Evolutionary conservation across 352 stramenopile genomes (phyloP).

Genomic region (Pythium angustatum): DNA sequence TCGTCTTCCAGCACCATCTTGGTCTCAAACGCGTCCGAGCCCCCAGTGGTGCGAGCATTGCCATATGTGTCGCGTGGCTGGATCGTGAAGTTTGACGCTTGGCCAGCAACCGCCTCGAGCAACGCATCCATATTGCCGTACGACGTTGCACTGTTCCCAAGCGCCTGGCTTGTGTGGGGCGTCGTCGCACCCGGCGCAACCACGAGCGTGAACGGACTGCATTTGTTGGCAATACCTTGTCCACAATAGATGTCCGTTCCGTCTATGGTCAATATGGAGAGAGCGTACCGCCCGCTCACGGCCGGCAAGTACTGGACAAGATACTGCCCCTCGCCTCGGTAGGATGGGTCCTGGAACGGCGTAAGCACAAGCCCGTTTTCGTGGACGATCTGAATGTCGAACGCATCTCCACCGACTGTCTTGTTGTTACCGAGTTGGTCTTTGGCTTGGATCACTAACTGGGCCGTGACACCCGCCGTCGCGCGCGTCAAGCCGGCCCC

Average conservation of each 20-base stretch:
- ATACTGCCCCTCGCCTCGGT: constrained; percentile 92
- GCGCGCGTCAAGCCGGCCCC: constrained; percentile 73
- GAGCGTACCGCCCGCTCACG: constrained; percentile 84
- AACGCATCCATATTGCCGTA: constrained; percentile 85
- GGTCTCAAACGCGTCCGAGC: constrained; percentile 79
- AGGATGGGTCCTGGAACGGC: constrained; percentile 73
- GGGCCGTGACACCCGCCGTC: constrained; percentile 80
- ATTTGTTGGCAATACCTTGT: constrained; percentile 88
- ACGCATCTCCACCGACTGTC: constrained; percentile 69
- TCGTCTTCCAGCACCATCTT: constrained; percentile 75
- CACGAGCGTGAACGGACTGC: constrained; percentile 91
- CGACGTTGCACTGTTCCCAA: constrained; percentile 54
- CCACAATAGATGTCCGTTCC: constrained; percentile 96
- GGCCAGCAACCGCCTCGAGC: constrained; percentile 90
- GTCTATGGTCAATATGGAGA: constrained; percentile 91
- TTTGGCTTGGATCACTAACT: constrained; percentile 94
- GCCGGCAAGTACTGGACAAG: constrained; percentile 85
- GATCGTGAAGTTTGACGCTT: constrained; percentile 93
- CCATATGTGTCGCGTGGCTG: constrained; percentile 94
- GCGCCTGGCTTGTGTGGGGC: constrained; percentile 87
- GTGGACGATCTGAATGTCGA: constrained; percentile 68
- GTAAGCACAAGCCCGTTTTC: constrained; percentile 45
- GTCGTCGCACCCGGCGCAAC: constrained; percentile 89
- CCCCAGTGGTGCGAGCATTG: constrained; percentile 65
- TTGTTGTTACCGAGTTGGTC: constrained; percentile 94